These are phyloP conservation scores for Nematocida parisii DNA, from an alignment of 371 early-diverging fungal genomes.

Conservation along the genomic window DNA sequence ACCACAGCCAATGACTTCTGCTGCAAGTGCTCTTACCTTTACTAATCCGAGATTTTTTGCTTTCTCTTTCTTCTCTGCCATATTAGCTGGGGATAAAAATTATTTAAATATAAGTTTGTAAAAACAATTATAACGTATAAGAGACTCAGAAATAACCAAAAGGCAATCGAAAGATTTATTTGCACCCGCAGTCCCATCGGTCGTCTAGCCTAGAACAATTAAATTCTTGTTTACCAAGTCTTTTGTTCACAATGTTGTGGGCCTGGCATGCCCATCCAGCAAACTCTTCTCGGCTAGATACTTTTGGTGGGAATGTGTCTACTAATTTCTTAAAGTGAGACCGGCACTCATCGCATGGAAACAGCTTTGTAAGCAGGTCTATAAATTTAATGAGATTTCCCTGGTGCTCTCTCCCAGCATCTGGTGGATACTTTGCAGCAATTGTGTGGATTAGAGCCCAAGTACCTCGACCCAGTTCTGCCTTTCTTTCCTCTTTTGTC, in stretches of 20 bases:
- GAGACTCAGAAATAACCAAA: not conserved
- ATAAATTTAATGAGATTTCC: conserved; percentile 77
- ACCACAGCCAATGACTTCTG: conserved; percentile 94
- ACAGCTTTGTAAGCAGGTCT: conserved; percentile 78
- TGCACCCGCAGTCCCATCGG: conserved; percentile 76
- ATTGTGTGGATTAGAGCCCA: conserved; percentile 97
- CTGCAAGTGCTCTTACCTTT: conserved; percentile 74
- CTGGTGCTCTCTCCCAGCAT: conserved; percentile 77
- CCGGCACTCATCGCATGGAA: conserved; percentile 88
- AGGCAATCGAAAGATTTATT: not conserved
- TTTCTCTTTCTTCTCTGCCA: conserved; percentile 59
- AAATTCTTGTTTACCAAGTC: conserved; percentile 81
- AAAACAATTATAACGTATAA: not conserved
- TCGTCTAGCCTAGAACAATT: conserved; percentile 86
- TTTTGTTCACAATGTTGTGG: conserved; percentile 90
- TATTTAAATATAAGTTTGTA: conserved; percentile 46
- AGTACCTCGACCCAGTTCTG: conserved; percentile 80
- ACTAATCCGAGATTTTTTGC: conserved; percentile 38
- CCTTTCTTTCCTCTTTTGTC: conserved; percentile 73
- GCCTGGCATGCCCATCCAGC: conserved; percentile 83
- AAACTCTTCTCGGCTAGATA: conserved; percentile 74
- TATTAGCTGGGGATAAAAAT: conserved; percentile 42
- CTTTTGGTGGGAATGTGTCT: conserved; percentile 78
- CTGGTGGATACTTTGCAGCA: conserved; percentile 89
- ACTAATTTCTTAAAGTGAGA: conserved; percentile 72